Evolutionary conservation across 2,329 filamentous ascomycete genomes (phyloP).

Genomic region (Sordariomycetes sp.): DNA sequence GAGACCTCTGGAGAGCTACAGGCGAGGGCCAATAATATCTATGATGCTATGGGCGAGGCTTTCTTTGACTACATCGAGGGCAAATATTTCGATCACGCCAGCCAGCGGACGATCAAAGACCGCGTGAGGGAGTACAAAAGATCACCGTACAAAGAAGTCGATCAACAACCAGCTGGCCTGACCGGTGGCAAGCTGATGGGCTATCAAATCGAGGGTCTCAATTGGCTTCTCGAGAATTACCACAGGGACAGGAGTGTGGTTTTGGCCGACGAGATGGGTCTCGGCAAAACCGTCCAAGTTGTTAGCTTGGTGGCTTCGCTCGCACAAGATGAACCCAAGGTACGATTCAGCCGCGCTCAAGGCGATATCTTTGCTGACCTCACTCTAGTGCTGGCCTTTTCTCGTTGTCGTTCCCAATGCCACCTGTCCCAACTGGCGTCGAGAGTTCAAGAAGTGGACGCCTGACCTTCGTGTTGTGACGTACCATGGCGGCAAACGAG

Average conservation of each 20-base stretch:
- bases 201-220: conserved; percentile 87
- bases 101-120: conserved; percentile 51
- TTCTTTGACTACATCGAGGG: conserved; percentile 82
- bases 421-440: conserved; percentile 94
- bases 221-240: conserved; percentile 92
- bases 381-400: conserved; percentile 69
- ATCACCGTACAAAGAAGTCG: conserved; percentile 58
- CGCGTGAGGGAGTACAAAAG: conserved; percentile 60
- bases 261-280: conserved; percentile 94
- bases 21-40: conserved; percentile 55
- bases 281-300: conserved; percentile 94
- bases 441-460: conserved; percentile 91
- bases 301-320: conserved; percentile 73
- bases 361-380: background rate
- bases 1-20: too few relatives aligned
- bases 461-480: conserved; percentile 82
- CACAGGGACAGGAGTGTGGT: conserved; percentile 76
- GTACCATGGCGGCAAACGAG: conserved; percentile 70
- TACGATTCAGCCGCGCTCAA: conserved; percentile 7
- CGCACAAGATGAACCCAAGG: conserved; percentile 51
- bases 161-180: conserved; percentile 64
- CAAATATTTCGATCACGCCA: conserved; percentile 54
- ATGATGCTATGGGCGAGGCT: conserved; percentile 70
- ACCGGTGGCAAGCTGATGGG: conserved; percentile 78
- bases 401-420: conserved; percentile 89